Evolutionary conservation across 176 grass and related monocot genomes (phyloP).

Genomic region (Ensete ventricosum): DNA sequence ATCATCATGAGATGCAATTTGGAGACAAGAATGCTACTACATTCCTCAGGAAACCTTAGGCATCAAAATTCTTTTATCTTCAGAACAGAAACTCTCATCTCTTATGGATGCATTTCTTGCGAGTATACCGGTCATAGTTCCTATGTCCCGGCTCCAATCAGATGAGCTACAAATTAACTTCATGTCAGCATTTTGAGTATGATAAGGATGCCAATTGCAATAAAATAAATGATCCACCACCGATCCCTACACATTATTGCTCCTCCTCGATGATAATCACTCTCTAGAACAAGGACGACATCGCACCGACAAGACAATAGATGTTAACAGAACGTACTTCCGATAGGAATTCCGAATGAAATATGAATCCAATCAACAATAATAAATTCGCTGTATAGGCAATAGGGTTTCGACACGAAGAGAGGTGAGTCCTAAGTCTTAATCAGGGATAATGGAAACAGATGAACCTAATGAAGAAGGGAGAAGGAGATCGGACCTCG

Average conservation of each 20-base stretch:
- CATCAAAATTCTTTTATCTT: not conserved
- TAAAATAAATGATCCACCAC: not conserved
- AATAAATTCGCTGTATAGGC: not conserved
- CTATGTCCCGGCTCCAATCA: not conserved
- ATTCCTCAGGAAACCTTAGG: too few species aligned
- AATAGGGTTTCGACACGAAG: not conserved
- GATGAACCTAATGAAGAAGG: not conserved
- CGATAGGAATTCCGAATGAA: too few species aligned
- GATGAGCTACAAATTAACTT: conserved; percentile 2
- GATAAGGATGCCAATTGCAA: not conserved
- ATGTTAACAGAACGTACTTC: too few species aligned
- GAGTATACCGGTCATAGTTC: not conserved
- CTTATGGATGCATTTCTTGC: not conserved
- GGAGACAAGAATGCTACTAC: too few species aligned
- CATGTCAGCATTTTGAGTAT: not conserved
- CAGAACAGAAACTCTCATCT: not conserved
- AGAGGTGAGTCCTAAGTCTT: not conserved
- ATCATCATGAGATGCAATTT: too few species aligned
- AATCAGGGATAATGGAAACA: not conserved
- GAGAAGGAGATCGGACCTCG: conserved; percentile 36
- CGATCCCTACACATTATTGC: not conserved
- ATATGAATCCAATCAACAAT: not conserved
- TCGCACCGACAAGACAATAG: too few species aligned
- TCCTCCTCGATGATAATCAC: not conserved
- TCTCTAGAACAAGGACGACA: too few species aligned